phyloP scores from a whole-genome alignment of 2,329 filamentous ascomycete species.

The Chrysosporium keratinophilum region DNA sequence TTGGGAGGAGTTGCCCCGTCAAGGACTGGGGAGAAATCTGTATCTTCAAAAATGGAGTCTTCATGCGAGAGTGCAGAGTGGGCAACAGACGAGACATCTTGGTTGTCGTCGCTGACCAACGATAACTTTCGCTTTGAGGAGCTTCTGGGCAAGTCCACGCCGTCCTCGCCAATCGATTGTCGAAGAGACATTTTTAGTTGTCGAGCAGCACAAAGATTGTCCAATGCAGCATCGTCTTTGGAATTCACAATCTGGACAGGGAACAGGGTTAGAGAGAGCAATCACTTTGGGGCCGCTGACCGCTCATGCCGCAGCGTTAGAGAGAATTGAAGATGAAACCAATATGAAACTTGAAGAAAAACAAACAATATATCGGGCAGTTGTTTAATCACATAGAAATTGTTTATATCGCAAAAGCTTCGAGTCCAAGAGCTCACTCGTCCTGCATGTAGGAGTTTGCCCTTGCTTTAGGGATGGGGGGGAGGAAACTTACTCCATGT shows the following conservation, averaged over 20 bases:
- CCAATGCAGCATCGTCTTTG: neutral
- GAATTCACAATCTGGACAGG: neutral
- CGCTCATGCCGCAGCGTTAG: neutral
- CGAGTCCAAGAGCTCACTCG: neutral
- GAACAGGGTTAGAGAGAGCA: neutral
- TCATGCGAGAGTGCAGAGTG: constrained; percentile 3
- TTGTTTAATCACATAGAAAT: neutral
- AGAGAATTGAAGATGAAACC: neutral
- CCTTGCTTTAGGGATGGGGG: neutral
- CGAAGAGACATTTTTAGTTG: constrained; percentile 3
- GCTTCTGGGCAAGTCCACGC: constrained; percentile 1
- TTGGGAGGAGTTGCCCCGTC: constrained; percentile 24
- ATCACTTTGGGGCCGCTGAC: neutral
- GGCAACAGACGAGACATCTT: neutral
- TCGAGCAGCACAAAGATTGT: neutral
- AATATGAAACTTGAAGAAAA: neutral
- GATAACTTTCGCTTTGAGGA: constrained; percentile 9
- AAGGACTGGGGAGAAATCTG: neutral
- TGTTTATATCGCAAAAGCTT: neutral
- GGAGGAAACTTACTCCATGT: neutral
- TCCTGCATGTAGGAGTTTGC: neutral
- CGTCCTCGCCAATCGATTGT: constrained; percentile 7
- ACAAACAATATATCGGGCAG: neutral
- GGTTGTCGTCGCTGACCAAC: neutral
- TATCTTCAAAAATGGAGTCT: constrained; percentile 1